Percentiles rank a stretch among this genome's conserved stretches.
These are phyloP conservation scores for Theileria parva DNA, from an alignment of 169 alveolate genomes.

Conservation along the genomic window DNA sequence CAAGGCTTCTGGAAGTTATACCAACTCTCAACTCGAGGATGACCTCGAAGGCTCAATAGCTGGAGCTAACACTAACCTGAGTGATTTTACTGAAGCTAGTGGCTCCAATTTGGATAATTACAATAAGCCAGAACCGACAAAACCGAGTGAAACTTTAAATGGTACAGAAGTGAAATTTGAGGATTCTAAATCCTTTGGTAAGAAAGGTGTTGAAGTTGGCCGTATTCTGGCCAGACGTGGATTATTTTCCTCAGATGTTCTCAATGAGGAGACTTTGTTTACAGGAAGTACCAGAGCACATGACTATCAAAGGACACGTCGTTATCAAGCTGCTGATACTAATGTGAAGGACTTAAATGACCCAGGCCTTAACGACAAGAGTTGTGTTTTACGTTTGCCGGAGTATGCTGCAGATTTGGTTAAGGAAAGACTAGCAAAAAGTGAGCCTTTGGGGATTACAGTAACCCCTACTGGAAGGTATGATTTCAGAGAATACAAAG, in stretches of 20 bases:
- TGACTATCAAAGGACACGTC: conserved; percentile 44
- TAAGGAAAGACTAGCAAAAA: not conserved
- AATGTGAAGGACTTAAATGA: conserved; percentile 43
- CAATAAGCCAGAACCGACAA: not conserved
- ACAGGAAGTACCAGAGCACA: conserved; percentile 22
- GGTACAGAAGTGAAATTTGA: not conserved
- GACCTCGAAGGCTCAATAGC: conserved; percentile 12
- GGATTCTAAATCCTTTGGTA: not conserved
- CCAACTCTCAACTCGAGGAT: conserved; percentile 9
- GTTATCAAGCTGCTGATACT: conserved; percentile 33
- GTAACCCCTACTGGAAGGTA: conserved; percentile 58
- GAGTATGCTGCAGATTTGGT: conserved; percentile 34
- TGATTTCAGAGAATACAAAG: conserved; percentile 59
- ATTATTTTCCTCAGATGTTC: conserved; percentile 53
- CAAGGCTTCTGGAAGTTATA: not conserved
- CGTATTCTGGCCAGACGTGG: conserved; percentile 59
- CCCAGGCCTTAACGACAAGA: conserved; percentile 59
- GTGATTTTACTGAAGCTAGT: conserved; percentile 24
- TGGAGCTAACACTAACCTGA: conserved; percentile 15
- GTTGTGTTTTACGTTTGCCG: conserved; percentile 59
- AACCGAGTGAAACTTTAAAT: not conserved
- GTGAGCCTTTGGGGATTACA: conserved; percentile 51
- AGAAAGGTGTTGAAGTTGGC: conserved; percentile 42
- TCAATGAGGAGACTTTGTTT: conserved; percentile 51
- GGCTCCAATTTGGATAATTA: not conserved